Base-by-base conservation (phyloP, 2,329 filamentous ascomycete species). In the Venturia aucupariae region DNA sequence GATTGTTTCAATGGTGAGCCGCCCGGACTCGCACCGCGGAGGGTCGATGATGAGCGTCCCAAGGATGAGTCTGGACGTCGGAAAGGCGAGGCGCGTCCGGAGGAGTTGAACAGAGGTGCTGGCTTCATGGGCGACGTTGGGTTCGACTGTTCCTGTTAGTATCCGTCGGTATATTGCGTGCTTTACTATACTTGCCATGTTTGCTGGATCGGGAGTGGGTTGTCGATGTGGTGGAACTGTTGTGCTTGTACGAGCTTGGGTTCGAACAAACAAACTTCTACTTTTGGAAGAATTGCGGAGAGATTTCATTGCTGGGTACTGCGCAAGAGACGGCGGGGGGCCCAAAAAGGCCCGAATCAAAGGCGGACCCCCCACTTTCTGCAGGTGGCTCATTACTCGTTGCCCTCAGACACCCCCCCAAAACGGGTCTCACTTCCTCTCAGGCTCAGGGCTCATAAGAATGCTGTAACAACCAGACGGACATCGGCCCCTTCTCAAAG, bases 21-120 rank as follows among this genome's bases (percentile, higher is more conserved):
- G 19, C 51, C n/a, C 17, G 65, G 65, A 24, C 65, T 66, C 1
- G 39, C 19, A 27, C 38, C 64, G 11, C 74, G 71, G 15, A 77
- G 70, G 24, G 75, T 74, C 1, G 76, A 76, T 4, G 76, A 75
- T 24, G 77, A 77, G 60, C 68, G 68, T 41, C 51, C 66, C 35
- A 73, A 69, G 54, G 77, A 75, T 62, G 77, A 77, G 66, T 75
- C 75, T 19, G 76, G 74, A 35, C 77, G 73, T 65, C 76, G 73
- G 68, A 79, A 79, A 54, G 77, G 77, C 64, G 77, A 79, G 59
- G 75, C 73, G 67, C 77, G 76, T 19, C 74, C 72, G 69, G 74
- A 76, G 68, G 75, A 76, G 72, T 78, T 78, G 69, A 76, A 77
- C 66, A 79, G 75, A 24, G 74, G 74, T 17, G 75, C 77, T 51